These are phyloP conservation scores for Haematococcus lacustris DNA, from an alignment of 139 green algal genomes.

Conservation along the genomic window DNA sequence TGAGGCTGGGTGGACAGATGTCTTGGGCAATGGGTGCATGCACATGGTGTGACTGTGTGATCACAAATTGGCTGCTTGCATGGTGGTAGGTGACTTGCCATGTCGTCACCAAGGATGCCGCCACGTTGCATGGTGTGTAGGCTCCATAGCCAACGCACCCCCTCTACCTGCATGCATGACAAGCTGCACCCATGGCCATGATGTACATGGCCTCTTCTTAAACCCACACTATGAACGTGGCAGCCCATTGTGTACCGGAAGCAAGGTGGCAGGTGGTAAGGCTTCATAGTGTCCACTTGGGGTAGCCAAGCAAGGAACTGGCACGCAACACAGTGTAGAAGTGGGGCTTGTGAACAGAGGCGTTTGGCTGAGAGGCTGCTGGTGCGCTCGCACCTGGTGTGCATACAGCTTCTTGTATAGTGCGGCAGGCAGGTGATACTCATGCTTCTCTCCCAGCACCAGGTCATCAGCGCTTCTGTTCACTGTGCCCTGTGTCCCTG, in stretches of 20 bases:
- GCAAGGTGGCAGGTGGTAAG: too few species aligned
- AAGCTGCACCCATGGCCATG: too few species aligned
- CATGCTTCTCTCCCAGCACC: not conserved
- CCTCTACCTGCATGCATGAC: constrained; percentile 45
- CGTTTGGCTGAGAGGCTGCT: too few species aligned
- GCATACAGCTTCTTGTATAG: constrained; percentile 4
- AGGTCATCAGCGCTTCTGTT: not conserved
- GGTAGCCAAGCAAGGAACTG: too few species aligned
- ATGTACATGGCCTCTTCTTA: too few species aligned
- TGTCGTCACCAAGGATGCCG: constrained; percentile 79
- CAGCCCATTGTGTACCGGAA: too few species aligned
- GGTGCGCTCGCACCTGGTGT: constrained; percentile 5
- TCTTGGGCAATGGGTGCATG: not conserved
- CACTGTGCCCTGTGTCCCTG: not conserved
- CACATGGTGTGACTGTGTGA: not conserved
- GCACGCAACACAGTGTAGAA: too few species aligned
- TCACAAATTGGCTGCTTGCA: not conserved
- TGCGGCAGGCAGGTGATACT: not conserved
- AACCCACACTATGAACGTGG: too few species aligned
- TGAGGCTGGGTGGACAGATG: not conserved
- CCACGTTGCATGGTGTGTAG: constrained; percentile 45
- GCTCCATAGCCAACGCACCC: constrained; percentile 76
- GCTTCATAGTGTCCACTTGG: too few species aligned
- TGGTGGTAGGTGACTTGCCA: constrained; percentile 17
- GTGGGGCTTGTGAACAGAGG: too few species aligned